Evolutionary conservation across 129 eudicot species (phyloP), one percentile per base, ranked within the genome.

Genomic region (Apium graveolens): DNA sequence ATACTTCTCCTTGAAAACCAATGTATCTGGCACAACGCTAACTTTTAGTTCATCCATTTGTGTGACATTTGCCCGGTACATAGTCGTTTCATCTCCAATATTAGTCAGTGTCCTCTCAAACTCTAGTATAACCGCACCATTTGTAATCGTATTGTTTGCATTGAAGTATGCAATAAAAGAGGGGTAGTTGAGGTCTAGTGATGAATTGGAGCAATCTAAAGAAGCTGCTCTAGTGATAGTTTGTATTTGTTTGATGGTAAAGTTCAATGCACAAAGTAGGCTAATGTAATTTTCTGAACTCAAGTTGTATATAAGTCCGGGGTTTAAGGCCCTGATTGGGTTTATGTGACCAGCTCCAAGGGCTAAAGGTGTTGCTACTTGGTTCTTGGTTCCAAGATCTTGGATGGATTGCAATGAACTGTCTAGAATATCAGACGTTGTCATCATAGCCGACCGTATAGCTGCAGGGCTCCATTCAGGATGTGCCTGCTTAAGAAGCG

Each of bases 101-200:
- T 78, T 42, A 20, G 75, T 78, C 75, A 78, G 44, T 14, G 65
- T 68, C 44, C 81, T 66, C 42, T 43, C 45, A 78, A 78, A 78
- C 38, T 45, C 65, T 46, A 44, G 74, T 9, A 65, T 46, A 31
- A 24, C 66, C 63, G 13, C 27, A 16, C 10, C 24, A 9, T 41
- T 34, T 10, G 66, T 18, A 34, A 43, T 21, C 14, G 66, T 10
- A 10, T 45, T 68, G 13, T 65, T 34, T 27, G 43, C 42, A 69
- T 55, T 31, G 31, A 62, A 78, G 48, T 57, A 63, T 16, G 80
- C 80, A 41, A 81, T 81, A 39, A 75, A 81, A 11, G 80, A 81
- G 43, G 84, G 84, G 81, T 82, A 82, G 24, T 82, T 77, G 62
- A 77, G 76, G 57, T 82, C 74, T 35, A 70, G 34, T 48, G 81